A percentile compares a stretch with the other conserved stretches of the same genome.
Conservation (phyloP, 208 protist species). For the Crithidia sp. region DNA sequence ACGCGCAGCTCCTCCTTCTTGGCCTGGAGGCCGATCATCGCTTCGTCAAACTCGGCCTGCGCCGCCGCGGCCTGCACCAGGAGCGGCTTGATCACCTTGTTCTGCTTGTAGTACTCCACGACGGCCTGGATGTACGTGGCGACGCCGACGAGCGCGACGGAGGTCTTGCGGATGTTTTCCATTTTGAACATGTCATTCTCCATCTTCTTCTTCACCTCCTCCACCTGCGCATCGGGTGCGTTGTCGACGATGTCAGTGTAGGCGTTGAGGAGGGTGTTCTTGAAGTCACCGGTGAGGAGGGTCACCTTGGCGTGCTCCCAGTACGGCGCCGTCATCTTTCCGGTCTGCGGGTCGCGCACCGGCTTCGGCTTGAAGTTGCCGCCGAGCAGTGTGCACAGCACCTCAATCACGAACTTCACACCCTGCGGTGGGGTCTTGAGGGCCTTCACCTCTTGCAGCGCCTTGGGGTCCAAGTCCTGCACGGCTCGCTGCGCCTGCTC, state of each 20-base stretch:
- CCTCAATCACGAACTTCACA: slow-evolving; percentile 96
- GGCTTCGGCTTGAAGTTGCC: slow-evolving; percentile 88
- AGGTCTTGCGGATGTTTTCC: slow-evolving; percentile 93
- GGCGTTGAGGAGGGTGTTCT: slow-evolving; percentile 84
- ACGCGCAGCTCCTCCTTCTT: slow-evolving; percentile 93
- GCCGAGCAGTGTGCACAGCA: slow-evolving; percentile 90
- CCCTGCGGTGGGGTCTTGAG: slow-evolving; percentile 95
- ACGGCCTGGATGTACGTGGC: slow-evolving; percentile 97
- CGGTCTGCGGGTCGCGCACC: slow-evolving; percentile 79
- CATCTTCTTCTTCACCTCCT: slow-evolving; percentile 96
- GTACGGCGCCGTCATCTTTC: slow-evolving; percentile 90
- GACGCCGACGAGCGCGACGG: slow-evolving; percentile 93
- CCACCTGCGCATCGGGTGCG: slow-evolving; percentile 89
- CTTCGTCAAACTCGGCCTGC: slow-evolving; percentile 87
- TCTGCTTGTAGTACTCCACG: slow-evolving; percentile 97
- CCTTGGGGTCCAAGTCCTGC: slow-evolving; percentile 93
- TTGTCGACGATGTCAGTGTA: slow-evolving; percentile 91
- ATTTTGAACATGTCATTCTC: slow-evolving; percentile 93
- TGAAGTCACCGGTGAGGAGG: slow-evolving; percentile 88
- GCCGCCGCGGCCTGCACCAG: slow-evolving; percentile 86
- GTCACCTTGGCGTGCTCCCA: slow-evolving; percentile 93
- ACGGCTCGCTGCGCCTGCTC: slow-evolving; percentile 94
- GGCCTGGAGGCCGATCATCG: slow-evolving; percentile 87
- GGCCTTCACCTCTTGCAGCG: slow-evolving; percentile 95
- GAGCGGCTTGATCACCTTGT: slow-evolving; percentile 95